Base-by-base conservation (phyloP, 2,329 filamentous ascomycete genomes). In the Hirsutella thompsonii region DNA sequence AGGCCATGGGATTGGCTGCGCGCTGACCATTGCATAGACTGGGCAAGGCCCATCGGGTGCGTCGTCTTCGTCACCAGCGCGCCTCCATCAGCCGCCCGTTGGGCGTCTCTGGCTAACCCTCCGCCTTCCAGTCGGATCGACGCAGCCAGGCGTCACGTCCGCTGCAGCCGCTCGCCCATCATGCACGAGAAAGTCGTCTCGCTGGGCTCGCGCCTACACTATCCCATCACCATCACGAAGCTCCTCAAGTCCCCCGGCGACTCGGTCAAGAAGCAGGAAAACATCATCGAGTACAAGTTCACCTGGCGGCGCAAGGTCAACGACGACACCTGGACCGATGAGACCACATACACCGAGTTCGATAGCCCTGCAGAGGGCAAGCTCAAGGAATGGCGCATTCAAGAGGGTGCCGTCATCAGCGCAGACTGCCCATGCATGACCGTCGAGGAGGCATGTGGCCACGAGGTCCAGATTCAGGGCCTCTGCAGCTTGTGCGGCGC, bases 401-500 rank as follows among this genome's bases (percentile, higher is more conserved):
- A 63, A 48, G 76, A 79, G 42, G 84, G 81, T 44, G 70, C 79
- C 49, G 68, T 76, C 50, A 71, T 90, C 43, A 61, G 67, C 5
- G 66, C 65, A 37, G 77, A 82, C 56, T 67, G 67, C 46, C 56
- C 66, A 2, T 75, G 72, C 46, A 76, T 88, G 44, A 80, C 87
- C 45, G 82, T 98, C 41, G 83, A 94, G 53, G 92, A 98, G 66
- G 79, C 83, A 42, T 98, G 92, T 62, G 75, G 82, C 23, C 92
- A 98, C 63, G 84, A 90, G 52, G 74, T 94, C 33, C 90, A 96
- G 61, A 94, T 86, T 56, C 83, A 83, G 42, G 89, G 89, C 36
- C 74, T 98, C 49, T 98, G 92, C 64, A 87, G 80, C 44, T 76
- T 89, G 46, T 98, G 92, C 62, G 92, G 92, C 47, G 87, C 90